phyloP scores from a whole-genome alignment of 768 basidiomycete genomes.

The Boletus subparvulus region DNA sequence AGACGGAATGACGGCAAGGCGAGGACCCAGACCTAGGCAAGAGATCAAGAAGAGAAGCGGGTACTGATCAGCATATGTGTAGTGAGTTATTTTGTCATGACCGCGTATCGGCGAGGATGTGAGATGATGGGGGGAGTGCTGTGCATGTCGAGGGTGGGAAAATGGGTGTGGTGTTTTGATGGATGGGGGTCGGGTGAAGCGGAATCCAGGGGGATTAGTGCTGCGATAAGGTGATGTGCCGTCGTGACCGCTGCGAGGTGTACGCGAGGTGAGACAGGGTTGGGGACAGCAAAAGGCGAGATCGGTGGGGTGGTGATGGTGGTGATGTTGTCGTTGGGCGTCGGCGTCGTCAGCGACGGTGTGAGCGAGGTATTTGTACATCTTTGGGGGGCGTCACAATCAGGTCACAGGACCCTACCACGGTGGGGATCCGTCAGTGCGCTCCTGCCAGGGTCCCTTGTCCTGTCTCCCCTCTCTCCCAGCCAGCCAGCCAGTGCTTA shows the following conservation, averaged over 20 bases:
- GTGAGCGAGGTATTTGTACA: constrained; percentile 24
- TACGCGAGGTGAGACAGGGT: not conserved
- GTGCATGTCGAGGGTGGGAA: constrained; percentile 4
- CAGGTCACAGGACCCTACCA: constrained; percentile 32
- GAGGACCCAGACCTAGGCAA: not conserved
- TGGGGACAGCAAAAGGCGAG: not conserved
- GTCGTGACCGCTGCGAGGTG: not conserved
- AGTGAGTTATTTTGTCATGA: not conserved
- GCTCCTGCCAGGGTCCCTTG: constrained; percentile 24
- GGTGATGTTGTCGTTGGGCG: not conserved
- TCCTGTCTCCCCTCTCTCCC: constrained; percentile 21
- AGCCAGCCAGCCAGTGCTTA: constrained; percentile 2
- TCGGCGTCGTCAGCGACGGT: constrained; percentile 1
- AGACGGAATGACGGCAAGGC: constrained; percentile 1
- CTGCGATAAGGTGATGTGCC: constrained; percentile 4
- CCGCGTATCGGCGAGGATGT: not conserved
- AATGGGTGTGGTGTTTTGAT: constrained; percentile 7
- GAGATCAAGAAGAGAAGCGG: not conserved
- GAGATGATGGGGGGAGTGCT: not conserved
- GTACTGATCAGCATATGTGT: not conserved
- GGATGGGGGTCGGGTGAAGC: constrained; percentile 4
- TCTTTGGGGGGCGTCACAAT: constrained; percentile 32
- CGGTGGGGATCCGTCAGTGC: constrained; percentile 17
- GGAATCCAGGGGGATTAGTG: not conserved
- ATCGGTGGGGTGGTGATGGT: not conserved